Base-by-base conservation (phyloP, 192 early-diverging fungal species). In the Podila verticillata region DNA sequence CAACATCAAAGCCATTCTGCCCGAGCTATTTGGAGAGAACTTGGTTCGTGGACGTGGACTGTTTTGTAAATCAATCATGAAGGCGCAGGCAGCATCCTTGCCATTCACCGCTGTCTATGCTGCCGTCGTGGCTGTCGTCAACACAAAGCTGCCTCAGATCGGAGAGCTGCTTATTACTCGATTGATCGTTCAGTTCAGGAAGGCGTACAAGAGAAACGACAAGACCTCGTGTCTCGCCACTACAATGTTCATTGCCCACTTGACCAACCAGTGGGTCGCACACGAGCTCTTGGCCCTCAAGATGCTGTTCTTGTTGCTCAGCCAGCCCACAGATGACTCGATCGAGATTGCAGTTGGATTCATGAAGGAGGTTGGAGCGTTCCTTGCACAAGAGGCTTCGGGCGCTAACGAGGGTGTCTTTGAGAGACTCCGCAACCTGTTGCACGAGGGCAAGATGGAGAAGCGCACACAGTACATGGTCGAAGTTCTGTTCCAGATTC, bases 401-500 rank as follows among this genome's bases (percentile, higher is more conserved):
- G 86, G 86, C 20, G 93, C 93, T 3, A 91, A 91, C 59, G 93
- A 93, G 69, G 92, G 91, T 24, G 91, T 97, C 28, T 98, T 95
- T 84, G 96, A 98, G 70, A 90, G 96, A 7, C 95, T 99, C 71
- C 89, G 96, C 29, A 90, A 92, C 5, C 95, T 98, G 58, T 81
- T 99, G 39, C 96, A 99, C 73, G 96, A 99, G 74, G 96, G 95
- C 10, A 87, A 91, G 39, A 95, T 99, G 56, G 96, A 98, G 65
- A 96, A 95, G 74, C 94, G 97, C 72, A 91, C 95, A 6, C 96
- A 99, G 82, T 96, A 98, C 68, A 99, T 98, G 96, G 94, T 99
- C 32, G 97, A 99, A 81, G 96, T 97, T 22, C 72, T 99, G 32
- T 97, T 99, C 78, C 96, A 99, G 87, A 89, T 96, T 26, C 88